Conservation (phyloP, 345 rosid species). For the Ceriops zippeliana region DNA sequence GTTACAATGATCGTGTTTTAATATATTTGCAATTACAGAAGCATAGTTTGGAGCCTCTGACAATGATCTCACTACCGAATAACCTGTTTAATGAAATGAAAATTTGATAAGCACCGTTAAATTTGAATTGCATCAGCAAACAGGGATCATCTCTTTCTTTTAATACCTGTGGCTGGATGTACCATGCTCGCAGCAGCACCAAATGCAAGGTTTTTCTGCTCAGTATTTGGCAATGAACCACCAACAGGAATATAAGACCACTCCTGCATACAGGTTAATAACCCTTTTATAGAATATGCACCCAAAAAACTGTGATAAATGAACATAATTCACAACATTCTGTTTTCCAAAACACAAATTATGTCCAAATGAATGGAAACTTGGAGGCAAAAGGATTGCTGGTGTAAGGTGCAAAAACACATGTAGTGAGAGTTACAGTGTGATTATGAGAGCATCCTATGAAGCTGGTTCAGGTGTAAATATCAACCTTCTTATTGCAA, state of each 20-base stretch:
- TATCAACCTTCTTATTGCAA: no score
- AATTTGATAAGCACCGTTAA: constrained; percentile 15
- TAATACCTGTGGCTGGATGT: constrained; percentile 88
- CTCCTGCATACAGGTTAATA: constrained; percentile 48
- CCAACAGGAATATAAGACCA: constrained; percentile 99
- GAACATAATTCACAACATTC: constrained; percentile 4
- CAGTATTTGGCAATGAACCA: constrained; percentile 89
- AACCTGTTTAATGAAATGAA: constrained; percentile 46
- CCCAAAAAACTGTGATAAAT: constrained; percentile 6
- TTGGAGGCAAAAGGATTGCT: neutral
- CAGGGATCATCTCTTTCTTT: constrained; percentile 12
- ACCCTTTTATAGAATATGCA: neutral
- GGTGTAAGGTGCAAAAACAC: no score
- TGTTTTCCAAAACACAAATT: neutral
- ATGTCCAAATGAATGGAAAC: neutral
- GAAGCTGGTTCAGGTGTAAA: no score
- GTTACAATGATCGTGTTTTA: constrained; percentile 36
- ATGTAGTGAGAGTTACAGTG: no score
- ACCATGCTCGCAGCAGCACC: constrained; percentile 99
- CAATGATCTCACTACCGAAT: constrained; percentile 90
- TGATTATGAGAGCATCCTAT: no score
- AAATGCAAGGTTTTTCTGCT: constrained; percentile 86
- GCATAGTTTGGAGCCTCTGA: constrained; percentile 96
- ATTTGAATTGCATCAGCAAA: constrained; percentile 13
- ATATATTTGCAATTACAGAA: constrained; percentile 67